Evolutionary conservation across 2,329 filamentous ascomycete genomes (phyloP).

Genomic region (Plenodomus biglobosus): DNA sequence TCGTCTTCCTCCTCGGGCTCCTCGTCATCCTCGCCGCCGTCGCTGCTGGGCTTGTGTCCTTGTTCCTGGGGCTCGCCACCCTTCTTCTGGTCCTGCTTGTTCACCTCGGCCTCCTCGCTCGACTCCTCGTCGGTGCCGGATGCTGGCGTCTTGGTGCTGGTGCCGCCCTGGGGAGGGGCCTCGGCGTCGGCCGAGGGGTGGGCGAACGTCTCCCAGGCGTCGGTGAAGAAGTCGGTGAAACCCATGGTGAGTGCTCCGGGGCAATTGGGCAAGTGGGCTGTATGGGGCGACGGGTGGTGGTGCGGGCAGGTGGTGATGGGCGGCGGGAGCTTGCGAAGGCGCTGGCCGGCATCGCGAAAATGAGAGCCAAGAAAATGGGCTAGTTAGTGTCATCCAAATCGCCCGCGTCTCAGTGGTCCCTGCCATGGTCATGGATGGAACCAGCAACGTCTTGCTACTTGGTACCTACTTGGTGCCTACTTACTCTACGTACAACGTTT

Average conservation of each 20-base stretch:
- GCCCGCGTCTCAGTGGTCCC: conserved; percentile 21
- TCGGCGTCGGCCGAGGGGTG: conserved; percentile 50
- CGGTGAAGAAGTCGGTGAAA: conserved; percentile 65
- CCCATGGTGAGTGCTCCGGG: conserved; percentile 54
- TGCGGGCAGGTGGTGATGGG: conserved; percentile 21
- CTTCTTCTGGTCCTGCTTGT: conserved; percentile 46
- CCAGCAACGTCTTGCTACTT: too few relatives aligned
- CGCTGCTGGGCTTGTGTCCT: conserved; percentile 53
- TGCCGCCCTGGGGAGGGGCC: conserved; percentile 44
- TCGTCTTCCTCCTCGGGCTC: conserved; percentile 80
- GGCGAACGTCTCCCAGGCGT: conserved; percentile 66
- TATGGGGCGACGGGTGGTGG: conserved; percentile 16
- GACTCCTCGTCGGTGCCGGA: conserved; percentile 50
- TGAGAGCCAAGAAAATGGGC: conserved; percentile 17
- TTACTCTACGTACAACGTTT: too few relatives aligned
- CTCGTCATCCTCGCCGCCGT: conserved; percentile 39
- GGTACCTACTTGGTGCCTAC: too few relatives aligned
- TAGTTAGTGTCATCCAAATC: conserved; percentile 26
- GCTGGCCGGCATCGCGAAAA: conserved; percentile 28
- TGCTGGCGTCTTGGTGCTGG: conserved; percentile 42
- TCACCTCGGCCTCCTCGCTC: conserved; percentile 46
- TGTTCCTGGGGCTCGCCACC: conserved; percentile 47
- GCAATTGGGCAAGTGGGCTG: conserved; percentile 43
- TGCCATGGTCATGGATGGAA: background rate
- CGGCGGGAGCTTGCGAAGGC: conserved; percentile 22